Conservation (phyloP, 805 yeast genomes). For the Kazachstania africana region DNA sequence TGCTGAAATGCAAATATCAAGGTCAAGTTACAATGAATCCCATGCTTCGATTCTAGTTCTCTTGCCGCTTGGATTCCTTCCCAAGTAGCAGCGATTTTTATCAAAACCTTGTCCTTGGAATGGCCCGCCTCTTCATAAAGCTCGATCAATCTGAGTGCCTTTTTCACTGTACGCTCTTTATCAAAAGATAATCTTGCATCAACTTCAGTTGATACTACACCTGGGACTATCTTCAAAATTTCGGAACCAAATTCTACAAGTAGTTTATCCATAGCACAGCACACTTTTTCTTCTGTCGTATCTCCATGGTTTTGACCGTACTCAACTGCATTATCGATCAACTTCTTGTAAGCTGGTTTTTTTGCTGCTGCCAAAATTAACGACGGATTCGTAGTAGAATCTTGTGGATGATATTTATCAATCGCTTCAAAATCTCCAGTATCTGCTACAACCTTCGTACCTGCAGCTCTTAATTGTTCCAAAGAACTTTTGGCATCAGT, state of each 20-base stretch:
- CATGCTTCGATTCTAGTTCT: slow-evolving; percentile 81
- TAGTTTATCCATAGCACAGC: slow-evolving; percentile 75
- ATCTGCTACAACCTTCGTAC: slow-evolving; percentile 93
- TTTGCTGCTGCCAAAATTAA: slow-evolving; percentile 89
- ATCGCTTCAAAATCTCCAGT: slow-evolving; percentile 97
- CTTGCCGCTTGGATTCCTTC: slow-evolving; percentile 98
- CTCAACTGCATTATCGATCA: slow-evolving; percentile 79
- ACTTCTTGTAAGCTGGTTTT: slow-evolving; percentile 73
- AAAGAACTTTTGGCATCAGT: slow-evolving; percentile 40
- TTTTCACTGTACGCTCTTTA: slow-evolving; percentile 82
- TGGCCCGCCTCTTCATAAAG: slow-evolving; percentile 79
- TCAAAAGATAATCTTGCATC: slow-evolving; percentile 95
- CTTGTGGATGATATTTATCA: slow-evolving; percentile 96
- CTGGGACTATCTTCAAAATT: slow-evolving; percentile 88
- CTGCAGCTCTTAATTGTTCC: slow-evolving; percentile 85
- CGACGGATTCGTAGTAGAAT: slow-evolving; percentile 97
- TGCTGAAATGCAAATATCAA: slow-evolving; percentile 86
- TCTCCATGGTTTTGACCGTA: slow-evolving; percentile 59
- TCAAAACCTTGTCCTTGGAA: slow-evolving; percentile 75
- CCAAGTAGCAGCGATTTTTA: slow-evolving; percentile 94
- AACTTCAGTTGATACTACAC: slow-evolving; percentile 97
- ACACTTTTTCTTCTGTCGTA: slow-evolving; percentile 44
- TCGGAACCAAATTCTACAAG: slow-evolving; percentile 91
- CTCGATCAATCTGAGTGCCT: slow-evolving; percentile 80
- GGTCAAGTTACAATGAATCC: slow-evolving; percentile 88